Evolutionary conservation across 1,139 yeast species (phyloP), one percentile per base, ranked within the genome.

Genomic region (Arxiozyma slooffiae): DNA sequence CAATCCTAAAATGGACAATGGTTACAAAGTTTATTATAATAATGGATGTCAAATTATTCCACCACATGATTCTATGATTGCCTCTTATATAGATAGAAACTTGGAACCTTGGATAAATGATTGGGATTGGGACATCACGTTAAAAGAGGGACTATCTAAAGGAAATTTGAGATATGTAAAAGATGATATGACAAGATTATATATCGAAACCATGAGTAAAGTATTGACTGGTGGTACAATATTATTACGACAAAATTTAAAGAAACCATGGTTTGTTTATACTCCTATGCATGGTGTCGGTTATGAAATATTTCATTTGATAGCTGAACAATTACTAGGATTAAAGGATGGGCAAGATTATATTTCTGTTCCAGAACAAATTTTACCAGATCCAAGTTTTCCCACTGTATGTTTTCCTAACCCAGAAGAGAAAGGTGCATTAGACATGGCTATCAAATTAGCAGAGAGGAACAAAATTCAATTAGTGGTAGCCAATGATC

Each of bases 261-360:
- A 34, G 11, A 43, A 49, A 4, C 69, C 69, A 14, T 64, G 67
- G 67, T 82, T 85, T 58, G 86, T 88, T 1, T 92, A 90, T 62
- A 90, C 97, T 0, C 95, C 97, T 17, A 82, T 92, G 82, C 97
- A 92, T 67, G 98, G 97, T 2, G 95, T 90, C 14, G 97, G 98
- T 0, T 69, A 74, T 42, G 79, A 77, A 50, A 64, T 72, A 1
- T 68, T 71, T 62, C 65, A 41, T 48, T 64, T 53, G 59, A 60
- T 67, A 40, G 56, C 61, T 47, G 44, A 63, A 58, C 30, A 64
- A 52, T 49, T 57, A 48, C 49, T 67, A 50, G 45, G 60, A 58
- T 36, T 73, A 30, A 46, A 54, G 8, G 68, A 63, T 22, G 56
- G 63, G 5, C 56, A 64, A 44, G 65, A 64, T 8, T 66, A 67